Evolutionary conservation across 129 eudicot species (phyloP), one percentile per base, ranked within the genome.

Genomic region (Helichrysum umbraculigerum): DNA sequence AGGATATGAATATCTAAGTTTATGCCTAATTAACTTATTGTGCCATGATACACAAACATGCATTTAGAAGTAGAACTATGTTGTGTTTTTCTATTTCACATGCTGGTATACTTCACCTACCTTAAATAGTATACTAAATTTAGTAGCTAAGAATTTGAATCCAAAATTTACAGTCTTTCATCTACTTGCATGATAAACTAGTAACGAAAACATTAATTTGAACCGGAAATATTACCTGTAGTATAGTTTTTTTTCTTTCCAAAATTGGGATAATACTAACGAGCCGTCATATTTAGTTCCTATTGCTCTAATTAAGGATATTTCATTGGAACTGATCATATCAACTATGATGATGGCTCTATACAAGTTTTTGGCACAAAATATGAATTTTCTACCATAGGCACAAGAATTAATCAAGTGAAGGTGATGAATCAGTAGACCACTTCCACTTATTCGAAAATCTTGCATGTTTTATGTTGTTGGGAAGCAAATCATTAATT

Each of bases 51-150:
- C 44, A 73, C 75, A 63, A 51, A 61, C 41, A 64, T 65, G 66
- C 44, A 21, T 35, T 64, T 32, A 21, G 47, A 79, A 79, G n/a
- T 73, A 35, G 22, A 47, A 66, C 60, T 32, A 70, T 11, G 44
- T 20, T 25, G 3, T 16, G 50, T 4, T 70, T 54, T 54, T 37
- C 52, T 2, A 65, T 54, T 64, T 28, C 70, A 52, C 58, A 22
- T 50, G 37, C 22, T 69, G 21, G 71, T 19, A 74, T 68, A 62
- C 51, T 69, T 16, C 71, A 83, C 83, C 86, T 15, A 83, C 74
- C 76, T 63, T 71, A 76, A 83, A 70, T 39, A 39, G 21, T 68
- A 74, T 50, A 71, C 66, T 34, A 65, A 78, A 67, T 79, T 54
- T 75, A 67, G 73, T 75, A 65, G 76, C 69, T 79, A 62, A 64